Evolutionary conservation across 768 basidiomycete species (phyloP).

Genomic region (Lactifluus rugatus): DNA sequence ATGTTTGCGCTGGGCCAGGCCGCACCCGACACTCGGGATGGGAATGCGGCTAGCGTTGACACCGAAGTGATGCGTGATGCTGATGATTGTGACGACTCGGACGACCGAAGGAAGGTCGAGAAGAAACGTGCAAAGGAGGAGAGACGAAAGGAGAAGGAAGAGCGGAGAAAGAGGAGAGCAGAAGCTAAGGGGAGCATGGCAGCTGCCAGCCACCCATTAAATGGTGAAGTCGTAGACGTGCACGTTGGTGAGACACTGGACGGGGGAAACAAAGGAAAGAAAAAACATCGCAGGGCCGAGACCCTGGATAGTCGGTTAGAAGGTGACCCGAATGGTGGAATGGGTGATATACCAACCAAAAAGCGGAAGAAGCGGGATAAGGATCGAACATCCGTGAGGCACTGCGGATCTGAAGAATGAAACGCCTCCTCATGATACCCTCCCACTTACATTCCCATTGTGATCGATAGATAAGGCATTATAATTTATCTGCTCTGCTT

Average conservation of each 20-base stretch:
- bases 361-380: slow-evolving; percentile 1
- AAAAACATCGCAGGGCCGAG: slow-evolving; percentile 27
- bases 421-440: neutral
- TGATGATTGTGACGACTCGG: slow-evolving; percentile 13
- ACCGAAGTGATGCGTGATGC: neutral
- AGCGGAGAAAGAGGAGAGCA: slow-evolving; percentile 25
- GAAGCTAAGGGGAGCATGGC: slow-evolving; percentile 9
- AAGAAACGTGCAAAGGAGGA: slow-evolving; percentile 18
- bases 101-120: slow-evolving; percentile 20
- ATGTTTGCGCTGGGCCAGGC: slow-evolving; percentile 22
- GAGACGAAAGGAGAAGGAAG: slow-evolving; percentile 26
- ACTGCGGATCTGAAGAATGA: neutral
- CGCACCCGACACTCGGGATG: neutral
- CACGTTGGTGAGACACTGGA: neutral
- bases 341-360: neutral
- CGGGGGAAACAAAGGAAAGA: slow-evolving; percentile 25
- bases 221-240: neutral
- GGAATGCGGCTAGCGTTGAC: slow-evolving; percentile 7
- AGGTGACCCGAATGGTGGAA: neutral
- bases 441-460: neutral
- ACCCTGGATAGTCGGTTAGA: neutral
- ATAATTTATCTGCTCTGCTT: slow-evolving; percentile 7
- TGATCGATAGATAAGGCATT: neutral
- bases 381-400: neutral
- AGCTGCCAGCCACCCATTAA: neutral